Percentiles rank a stretch among this genome's conserved stretches.
These are phyloP conservation scores for Pezicula neosporulosa DNA, from an alignment of 2,329 filamentous ascomycete species.

Conservation along the genomic window DNA sequence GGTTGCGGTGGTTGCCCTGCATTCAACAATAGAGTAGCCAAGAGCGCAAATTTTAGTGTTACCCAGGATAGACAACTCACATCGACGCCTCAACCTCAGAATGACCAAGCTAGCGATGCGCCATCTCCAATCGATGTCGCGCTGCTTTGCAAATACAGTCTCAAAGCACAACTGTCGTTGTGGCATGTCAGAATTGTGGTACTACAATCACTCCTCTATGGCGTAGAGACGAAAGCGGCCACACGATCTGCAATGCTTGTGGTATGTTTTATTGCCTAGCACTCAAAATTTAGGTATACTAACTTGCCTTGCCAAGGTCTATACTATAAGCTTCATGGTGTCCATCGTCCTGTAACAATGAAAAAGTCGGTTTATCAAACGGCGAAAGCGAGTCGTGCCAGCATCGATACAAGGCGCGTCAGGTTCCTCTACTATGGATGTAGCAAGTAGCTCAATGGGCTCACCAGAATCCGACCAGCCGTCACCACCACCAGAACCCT, in stretches of 20 bases:
- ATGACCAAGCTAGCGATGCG: conserved; percentile 24
- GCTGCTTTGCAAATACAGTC: conserved; percentile 40
- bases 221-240: conserved; percentile 89
- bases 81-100: conserved; percentile 18
- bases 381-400: conserved; percentile 90
- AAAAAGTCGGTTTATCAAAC: conserved; percentile 98
- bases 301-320: conserved; percentile 54
- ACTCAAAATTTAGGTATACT: conserved; percentile 4
- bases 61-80: conserved; percentile 24
- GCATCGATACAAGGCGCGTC: conserved; percentile 51
- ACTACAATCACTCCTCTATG: conserved; percentile 96
- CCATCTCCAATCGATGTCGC: conserved; percentile 45
- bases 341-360: conserved; percentile 94
- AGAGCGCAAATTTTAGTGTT: conserved; percentile 70
- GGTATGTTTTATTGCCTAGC: conserved; percentile 53
- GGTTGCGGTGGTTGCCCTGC: conserved; percentile 95
- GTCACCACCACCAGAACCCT: conserved; percentile 15
- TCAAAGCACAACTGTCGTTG: conserved; percentile 59
- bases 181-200: conserved; percentile 94
- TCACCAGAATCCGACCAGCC: conserved; percentile 30
- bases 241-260: conserved; percentile 98
- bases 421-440: conserved; percentile 41
- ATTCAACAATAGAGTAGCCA: conserved; percentile 94
- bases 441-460: conserved; percentile 28
- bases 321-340: conserved; percentile 91